Base-by-base conservation (phyloP, 2,329 filamentous ascomycete species). In the Akanthomyces lecanii region DNA sequence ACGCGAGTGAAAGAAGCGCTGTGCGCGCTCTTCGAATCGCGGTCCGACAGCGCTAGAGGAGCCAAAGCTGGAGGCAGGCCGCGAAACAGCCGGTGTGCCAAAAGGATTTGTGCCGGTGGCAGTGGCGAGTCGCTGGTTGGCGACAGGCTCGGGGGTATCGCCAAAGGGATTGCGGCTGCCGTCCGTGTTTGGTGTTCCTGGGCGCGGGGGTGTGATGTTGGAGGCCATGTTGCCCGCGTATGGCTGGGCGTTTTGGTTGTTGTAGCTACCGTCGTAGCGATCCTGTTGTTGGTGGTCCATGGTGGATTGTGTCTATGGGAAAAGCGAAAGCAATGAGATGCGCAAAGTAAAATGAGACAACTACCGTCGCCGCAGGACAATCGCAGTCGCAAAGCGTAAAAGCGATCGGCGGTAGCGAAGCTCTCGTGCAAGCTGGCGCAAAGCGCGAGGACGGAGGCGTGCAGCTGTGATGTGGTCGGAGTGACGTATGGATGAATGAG, bases 1-100 rank as follows among this genome's bases (percentile, higher is more conserved):
- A 64, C 89, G 81, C 21, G 89, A 92, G 74, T 88, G 88, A 72
- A 93, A 94, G 76, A 89, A 92, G 60, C 81, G 78, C 67, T 80
- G 77, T 21, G 73, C 67, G 30, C 74, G 74, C 53, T 77, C 74
- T 18, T 78, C 74, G 44, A 75, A 73, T 21, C 71, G 72, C 23
- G 69, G 69, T 18, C 72, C 73, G 38, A 77, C 63, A 0, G 73
- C 76, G 61, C 77, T 80, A 16, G 77, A 78, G 47, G 79, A 78
- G 51, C 74, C 80, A 61, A 78, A 79, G 68, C 79, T 81, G 6
- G 81, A 83, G 1, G 73, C 68, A 2, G 80, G 80, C 4, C 80
- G 76, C 11, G 82, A 83, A 23, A 62, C 71, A 23, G 72, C 69
- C 0, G 79, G 80, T 52, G 78, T 82, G 53, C 73, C 69, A 65